Percentiles rank a stretch among this genome's conserved stretches.
phyloP scores from a whole-genome alignment of 306 rosid genomes.

The Corylus avellana region DNA sequence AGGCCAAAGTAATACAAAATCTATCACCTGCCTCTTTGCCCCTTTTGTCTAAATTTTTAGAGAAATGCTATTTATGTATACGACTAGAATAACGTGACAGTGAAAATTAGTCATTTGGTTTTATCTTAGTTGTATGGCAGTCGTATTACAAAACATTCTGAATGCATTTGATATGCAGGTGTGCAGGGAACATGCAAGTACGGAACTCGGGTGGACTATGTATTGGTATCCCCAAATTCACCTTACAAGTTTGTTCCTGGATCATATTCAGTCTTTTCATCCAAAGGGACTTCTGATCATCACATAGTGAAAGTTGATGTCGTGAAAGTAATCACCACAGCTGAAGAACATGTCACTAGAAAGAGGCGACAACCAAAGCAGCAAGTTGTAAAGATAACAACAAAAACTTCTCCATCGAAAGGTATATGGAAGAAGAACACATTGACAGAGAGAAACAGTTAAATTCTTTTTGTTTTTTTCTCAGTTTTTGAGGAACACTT shows the following conservation, averaged over 20 bases:
- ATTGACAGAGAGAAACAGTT: slow-evolving; percentile 21
- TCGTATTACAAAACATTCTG: not conserved
- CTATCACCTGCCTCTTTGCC: not conserved
- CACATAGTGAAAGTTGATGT: slow-evolving; percentile 90
- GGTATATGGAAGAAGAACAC: slow-evolving; percentile 59
- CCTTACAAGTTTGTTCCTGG: slow-evolving; percentile 76
- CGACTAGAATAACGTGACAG: no score
- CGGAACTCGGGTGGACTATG: slow-evolving; percentile 92
- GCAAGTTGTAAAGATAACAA: slow-evolving; percentile 58
- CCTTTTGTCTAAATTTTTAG: slow-evolving; percentile 1
- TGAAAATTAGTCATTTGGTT: no score
- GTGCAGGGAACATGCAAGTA: slow-evolving; percentile 98
- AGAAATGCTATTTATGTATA: no score
- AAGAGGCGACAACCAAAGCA: slow-evolving; percentile 41
- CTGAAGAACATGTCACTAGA: slow-evolving; percentile 35
- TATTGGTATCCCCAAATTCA: slow-evolving; percentile 72
- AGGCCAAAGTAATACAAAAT: slow-evolving; percentile 75
- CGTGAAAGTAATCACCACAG: slow-evolving; percentile 33
- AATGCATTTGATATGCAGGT: slow-evolving; percentile 36
- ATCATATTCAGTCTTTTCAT: slow-evolving; percentile 85
- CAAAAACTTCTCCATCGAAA: slow-evolving; percentile 51
- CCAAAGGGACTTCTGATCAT: slow-evolving; percentile 98
- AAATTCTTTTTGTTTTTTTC: not conserved
- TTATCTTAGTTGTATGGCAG: not conserved
- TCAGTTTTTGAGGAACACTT: not conserved